phyloP scores from a whole-genome alignment of 1,139 yeast genomes.

The Petasospora rhodanensis region DNA sequence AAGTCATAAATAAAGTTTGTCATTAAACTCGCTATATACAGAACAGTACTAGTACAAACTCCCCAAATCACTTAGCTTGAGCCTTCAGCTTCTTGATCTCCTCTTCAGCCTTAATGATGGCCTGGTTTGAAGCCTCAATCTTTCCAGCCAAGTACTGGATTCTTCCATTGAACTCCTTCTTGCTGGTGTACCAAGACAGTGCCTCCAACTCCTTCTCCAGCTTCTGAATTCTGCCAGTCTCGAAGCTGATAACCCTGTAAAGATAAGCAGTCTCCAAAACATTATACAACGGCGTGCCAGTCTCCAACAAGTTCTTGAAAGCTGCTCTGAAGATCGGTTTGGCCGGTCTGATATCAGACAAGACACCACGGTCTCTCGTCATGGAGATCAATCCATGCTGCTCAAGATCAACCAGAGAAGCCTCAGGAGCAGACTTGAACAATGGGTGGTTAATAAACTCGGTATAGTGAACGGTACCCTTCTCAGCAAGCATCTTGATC shows the following conservation, averaged over 20 bases:
- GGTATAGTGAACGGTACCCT: conserved; percentile 42
- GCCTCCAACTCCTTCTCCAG: conserved; percentile 69
- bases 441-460: conserved; percentile 57
- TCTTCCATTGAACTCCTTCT: conserved; percentile 53
- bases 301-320: conserved; percentile 52
- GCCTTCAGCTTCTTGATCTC: conserved; percentile 26
- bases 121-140: conserved; percentile 51
- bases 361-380: conserved; percentile 68
- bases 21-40: too few species aligned
- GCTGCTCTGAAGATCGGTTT: conserved; percentile 85
- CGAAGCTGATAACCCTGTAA: conserved; percentile 49
- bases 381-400: conserved; percentile 71
- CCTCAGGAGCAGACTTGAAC: conserved; percentile 54
- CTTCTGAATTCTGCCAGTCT: conserved; percentile 57
- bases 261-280: conserved; percentile 63
- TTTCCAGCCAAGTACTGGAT: conserved; percentile 61
- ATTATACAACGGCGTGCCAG: conserved; percentile 52
- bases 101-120: conserved; percentile 42
- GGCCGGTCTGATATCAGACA: conserved; percentile 65
- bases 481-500: conserved; percentile 56
- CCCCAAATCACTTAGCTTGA: background rate
- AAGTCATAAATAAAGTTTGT: too few species aligned
- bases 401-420: conserved; percentile 66
- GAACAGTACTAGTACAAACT: too few species aligned
- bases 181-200: conserved; percentile 45